Conservation (phyloP, 495 filamentous ascomycete species). For the Aspergillus ellipticus region DNA sequence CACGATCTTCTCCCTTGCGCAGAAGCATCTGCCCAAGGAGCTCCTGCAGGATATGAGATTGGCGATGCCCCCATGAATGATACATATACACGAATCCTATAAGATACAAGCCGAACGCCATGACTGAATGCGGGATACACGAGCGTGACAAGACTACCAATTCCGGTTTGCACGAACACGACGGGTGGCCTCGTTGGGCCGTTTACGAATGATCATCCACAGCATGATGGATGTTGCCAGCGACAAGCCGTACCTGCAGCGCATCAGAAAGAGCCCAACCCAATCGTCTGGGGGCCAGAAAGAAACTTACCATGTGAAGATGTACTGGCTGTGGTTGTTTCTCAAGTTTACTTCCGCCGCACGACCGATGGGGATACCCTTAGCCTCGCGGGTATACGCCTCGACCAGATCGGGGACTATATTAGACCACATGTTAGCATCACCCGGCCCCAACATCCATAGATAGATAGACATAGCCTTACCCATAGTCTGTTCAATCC, state of each 20-base stretch:
- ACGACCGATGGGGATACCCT: conserved; percentile 91
- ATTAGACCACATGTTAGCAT: conserved; percentile 3
- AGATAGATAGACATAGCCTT: conserved; percentile 12
- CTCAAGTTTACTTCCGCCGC: conserved; percentile 86
- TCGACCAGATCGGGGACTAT: conserved; percentile 73
- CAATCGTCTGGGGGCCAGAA: not conserved
- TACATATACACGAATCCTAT: conserved; percentile 12
- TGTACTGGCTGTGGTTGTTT: conserved; percentile 97
- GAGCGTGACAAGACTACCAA: conserved; percentile 52
- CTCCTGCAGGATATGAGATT: conserved; percentile 78
- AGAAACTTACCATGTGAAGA: conserved; percentile 87
- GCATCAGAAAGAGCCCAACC: conserved; percentile 18
- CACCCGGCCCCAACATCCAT: not conserved
- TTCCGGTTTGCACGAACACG: conserved; percentile 76
- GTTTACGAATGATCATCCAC: conserved; percentile 85
- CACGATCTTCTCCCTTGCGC: conserved; percentile 78
- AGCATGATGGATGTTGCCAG: conserved; percentile 90
- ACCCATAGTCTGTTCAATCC: conserved; percentile 97
- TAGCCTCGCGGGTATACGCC: conserved; percentile 63
- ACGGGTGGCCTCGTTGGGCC: conserved; percentile 66
- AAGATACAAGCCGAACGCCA: conserved; percentile 25
- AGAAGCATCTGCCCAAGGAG: conserved; percentile 76
- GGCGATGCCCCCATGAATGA: conserved; percentile 51
- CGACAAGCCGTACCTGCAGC: conserved; percentile 77
- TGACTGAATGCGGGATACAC: conserved; percentile 11